Percentiles rank a stretch among this genome's conserved stretches.
These are phyloP conservation scores for Craterostigma plantagineum DNA, from an alignment of 257 asterid species.

Conservation along the genomic window DNA sequence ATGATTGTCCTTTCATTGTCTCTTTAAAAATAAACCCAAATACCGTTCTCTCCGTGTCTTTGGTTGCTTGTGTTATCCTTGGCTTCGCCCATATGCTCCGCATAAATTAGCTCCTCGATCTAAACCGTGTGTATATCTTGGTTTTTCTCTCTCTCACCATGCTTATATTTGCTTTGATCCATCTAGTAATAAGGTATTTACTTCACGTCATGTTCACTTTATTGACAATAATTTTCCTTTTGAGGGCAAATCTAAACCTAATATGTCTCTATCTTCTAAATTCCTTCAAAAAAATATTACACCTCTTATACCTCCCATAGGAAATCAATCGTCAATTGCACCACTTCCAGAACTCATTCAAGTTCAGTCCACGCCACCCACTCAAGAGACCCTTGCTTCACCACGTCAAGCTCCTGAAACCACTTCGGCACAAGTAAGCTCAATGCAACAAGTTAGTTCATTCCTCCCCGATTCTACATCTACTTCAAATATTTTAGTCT, in stretches of 20 bases:
- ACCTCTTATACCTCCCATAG: neutral
- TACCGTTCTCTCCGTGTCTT: neutral
- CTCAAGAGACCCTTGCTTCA: no score
- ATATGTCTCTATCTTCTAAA: neutral
- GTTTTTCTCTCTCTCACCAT: neutral
- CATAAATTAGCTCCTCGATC: neutral
- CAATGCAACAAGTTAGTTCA: no score
- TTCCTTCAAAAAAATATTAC: neutral
- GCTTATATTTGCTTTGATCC: neutral
- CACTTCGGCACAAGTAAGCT: no score
- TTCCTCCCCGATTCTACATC: no score
- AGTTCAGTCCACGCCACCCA: no score
- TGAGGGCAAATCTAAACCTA: neutral
- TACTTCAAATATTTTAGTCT: no score
- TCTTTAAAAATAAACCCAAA: neutral
- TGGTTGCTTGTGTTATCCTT: conserved; percentile 4
- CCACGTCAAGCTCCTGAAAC: no score
- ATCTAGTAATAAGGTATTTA: neutral
- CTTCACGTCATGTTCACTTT: conserved; percentile 5
- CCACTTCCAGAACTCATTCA: no score
- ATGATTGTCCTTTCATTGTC: neutral
- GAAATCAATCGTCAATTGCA: no score
- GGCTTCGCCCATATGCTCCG: neutral
- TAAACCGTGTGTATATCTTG: conserved; percentile 1
- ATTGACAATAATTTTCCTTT: conserved; percentile 1